Base-by-base conservation (phyloP, 1,139 yeast genomes). In the Yamadazyma buinensis region DNA sequence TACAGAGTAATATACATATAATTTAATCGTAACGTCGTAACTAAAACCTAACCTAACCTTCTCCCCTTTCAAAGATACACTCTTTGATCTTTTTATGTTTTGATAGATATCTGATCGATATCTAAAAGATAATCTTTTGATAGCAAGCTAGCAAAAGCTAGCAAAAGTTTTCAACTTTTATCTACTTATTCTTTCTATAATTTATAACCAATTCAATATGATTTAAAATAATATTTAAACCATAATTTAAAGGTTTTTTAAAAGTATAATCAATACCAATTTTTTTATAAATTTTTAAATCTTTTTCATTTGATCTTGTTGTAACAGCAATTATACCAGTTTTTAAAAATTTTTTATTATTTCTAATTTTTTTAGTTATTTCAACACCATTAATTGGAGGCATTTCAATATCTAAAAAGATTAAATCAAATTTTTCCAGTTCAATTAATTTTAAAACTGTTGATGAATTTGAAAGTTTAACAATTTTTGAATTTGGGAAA, bases 341-440 rank as follows among this genome's bases (percentile, higher is more conserved):
- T 6, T 46, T 32, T 21, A 51, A 42, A 30, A 49, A 47, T 15
- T 38, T 38, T 8, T 44, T 37, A 21, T 42, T 32, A 21, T 41
- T 28, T 30, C 74, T 49, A 27, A 68, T 54, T 22, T 40, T 39
- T 25, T 44, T 43, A 11, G 72, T 66, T 30, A 69, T 52, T 20
- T 68, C 68, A n/a, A 64, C 48, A 3, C 75, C 75, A 18, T 62
- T 52, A n/a, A 69, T 50, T 7, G 49, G 52, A 3, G 75, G 75
- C 75, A 69, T 69, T 43, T 69, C 75, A 31, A 69, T 69, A 42
- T 69, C 75, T 32, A 69, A 49, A 40, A 69, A 69, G 10, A 66
- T 57, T 31, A 59, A 44, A 39, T 67, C 71, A 39, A 54, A 67
- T 15, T 37, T 38, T 30, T 51, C 48, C 3, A 44, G 33, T 11